Base-by-base conservation (phyloP, 2,329 filamentous ascomycete species). In the Colletotrichum agaves region DNA sequence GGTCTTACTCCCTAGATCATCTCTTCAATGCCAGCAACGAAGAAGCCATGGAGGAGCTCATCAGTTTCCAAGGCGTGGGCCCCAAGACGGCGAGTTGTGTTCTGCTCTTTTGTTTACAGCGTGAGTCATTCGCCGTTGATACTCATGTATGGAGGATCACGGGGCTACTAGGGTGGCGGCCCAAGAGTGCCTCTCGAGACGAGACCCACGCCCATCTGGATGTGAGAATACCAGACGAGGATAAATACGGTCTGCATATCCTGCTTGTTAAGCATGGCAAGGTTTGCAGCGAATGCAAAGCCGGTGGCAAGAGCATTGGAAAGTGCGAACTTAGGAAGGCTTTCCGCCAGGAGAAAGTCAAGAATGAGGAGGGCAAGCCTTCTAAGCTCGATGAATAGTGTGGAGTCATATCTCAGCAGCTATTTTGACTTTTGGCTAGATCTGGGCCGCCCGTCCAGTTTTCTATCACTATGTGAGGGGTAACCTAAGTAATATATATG, bases 81-180 rank as follows among this genome's bases (percentile, higher is more conserved):
- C 83, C 83, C 70, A 87, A 87, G 78, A 87, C 84, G 37, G 85
- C 85, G 7, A 81, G 80, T 69, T 87, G 84, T 71, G 83, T 87
- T 8, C 71, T 85, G 33, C 77, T 87, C 39, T 87, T 87, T 71
- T 86, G 84, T 67, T 75, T 86, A 55, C 74, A 75, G 23, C 73
- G 83, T 43, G 78, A 80, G 46, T 82, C 79, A 67, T 86, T 87
- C 71, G 83, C 84, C 3, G 84, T 87, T 37, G 84, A 87, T 69
- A 86, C 84, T 0, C 84, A 87, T 58, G 84, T 86, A 1, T 80
- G 84, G 71, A 78, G 84, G 15, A 78, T 87, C 63, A 79, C 82
- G 17, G 83, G 83, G 0, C 72, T 83, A 27, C 72, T 87, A 27
- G 83, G 83, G 3, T 87, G 84, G 84, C 72, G 84, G 19, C 84